Percentiles rank a stretch among this genome's conserved stretches.
Conservation (phyloP, 371 early-diverging fungal genomes). For the Mortierella sp. region DNA sequence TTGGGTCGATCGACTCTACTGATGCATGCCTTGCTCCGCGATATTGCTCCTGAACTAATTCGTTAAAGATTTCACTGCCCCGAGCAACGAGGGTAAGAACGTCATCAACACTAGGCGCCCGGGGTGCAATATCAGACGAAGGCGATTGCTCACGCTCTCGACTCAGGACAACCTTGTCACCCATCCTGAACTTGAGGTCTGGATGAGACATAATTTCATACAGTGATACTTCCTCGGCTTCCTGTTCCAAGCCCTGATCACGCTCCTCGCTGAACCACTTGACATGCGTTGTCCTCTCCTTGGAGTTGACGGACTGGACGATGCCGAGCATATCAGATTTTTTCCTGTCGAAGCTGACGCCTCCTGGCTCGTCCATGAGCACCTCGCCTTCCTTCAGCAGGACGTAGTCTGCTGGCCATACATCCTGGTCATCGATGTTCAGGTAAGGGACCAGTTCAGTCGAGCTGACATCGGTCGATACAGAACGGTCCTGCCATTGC, state of each 20-base stretch:
- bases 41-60: conserved; percentile 13
- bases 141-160: conserved; percentile 47
- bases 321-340: conserved; percentile 57
- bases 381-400: conserved; percentile 52
- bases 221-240: conserved; percentile 38
- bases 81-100: conserved; percentile 38
- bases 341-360: conserved; percentile 42
- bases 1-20: conserved; percentile 7
- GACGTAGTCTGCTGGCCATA: conserved; percentile 61
- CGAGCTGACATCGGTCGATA: conserved; percentile 38
- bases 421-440: conserved; percentile 62
- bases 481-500: conserved; percentile 62
- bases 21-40: not conserved
- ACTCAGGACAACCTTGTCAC: conserved; percentile 48
- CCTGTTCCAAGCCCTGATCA: conserved; percentile 43
- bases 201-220: conserved; percentile 55
- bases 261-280: conserved; percentile 60
- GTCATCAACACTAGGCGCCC: conserved; percentile 51
- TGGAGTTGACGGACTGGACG: conserved; percentile 53
- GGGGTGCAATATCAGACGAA: conserved; percentile 45
- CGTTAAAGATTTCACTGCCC: conserved; percentile 43
- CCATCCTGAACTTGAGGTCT: conserved; percentile 53
- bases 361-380: conserved; percentile 41
- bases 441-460: conserved; percentile 56
- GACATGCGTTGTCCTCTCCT: conserved; percentile 55